A percentile compares a stretch with the other conserved stretches of the same genome.
Conservation (phyloP, 2,329 filamentous ascomycete species). For the Hymenotorrendiella dingleyae region DNA sequence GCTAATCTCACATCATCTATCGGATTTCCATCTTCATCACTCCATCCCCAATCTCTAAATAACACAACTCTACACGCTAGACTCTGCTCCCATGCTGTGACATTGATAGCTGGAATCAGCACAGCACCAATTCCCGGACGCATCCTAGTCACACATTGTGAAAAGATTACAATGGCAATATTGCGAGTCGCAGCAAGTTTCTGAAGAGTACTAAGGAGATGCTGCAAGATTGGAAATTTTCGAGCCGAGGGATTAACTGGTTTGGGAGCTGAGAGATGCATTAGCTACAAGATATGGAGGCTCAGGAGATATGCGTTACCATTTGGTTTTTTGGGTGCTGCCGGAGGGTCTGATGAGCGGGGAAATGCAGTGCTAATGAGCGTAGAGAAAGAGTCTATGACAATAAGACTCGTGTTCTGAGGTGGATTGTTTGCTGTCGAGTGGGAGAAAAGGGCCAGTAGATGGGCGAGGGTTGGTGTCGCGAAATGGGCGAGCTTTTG, state of each 20-base stretch:
- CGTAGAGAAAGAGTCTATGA: slow-evolving; percentile 74
- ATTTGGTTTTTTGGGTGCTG: slow-evolving; percentile 18
- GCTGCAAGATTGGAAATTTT: slow-evolving; percentile 41
- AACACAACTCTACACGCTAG: slow-evolving; percentile 68
- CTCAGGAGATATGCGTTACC: slow-evolving; percentile 14
- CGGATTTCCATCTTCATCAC: slow-evolving; percentile 36
- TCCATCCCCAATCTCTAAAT: slow-evolving; percentile 69
- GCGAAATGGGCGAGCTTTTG: slow-evolving; percentile 60
- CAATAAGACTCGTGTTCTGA: slow-evolving; percentile 56
- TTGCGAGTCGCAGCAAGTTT: slow-evolving; percentile 69
- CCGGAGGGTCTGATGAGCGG: slow-evolving; percentile 40
- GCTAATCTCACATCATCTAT: slow-evolving; percentile 53
- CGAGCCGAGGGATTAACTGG: slow-evolving; percentile 31
- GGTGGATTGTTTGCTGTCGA: slow-evolving; percentile 61
- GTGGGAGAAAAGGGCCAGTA: slow-evolving; percentile 67
- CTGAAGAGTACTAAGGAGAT: slow-evolving; percentile 63
- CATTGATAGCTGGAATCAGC: slow-evolving; percentile 69
- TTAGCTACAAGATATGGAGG: background rate
- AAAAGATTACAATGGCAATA: slow-evolving; percentile 69
- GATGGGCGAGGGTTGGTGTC: slow-evolving; percentile 52
- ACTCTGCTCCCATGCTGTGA: slow-evolving; percentile 73
- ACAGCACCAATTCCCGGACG: slow-evolving; percentile 60
- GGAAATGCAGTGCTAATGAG: slow-evolving; percentile 74
- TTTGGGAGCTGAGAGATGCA: slow-evolving; percentile 5
- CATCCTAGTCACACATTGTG: slow-evolving; percentile 78